A percentile compares a stretch with the other conserved stretches of the same genome.
Conservation (phyloP, 331 rosid species). For the Rhamnella rubrinervis region DNA sequence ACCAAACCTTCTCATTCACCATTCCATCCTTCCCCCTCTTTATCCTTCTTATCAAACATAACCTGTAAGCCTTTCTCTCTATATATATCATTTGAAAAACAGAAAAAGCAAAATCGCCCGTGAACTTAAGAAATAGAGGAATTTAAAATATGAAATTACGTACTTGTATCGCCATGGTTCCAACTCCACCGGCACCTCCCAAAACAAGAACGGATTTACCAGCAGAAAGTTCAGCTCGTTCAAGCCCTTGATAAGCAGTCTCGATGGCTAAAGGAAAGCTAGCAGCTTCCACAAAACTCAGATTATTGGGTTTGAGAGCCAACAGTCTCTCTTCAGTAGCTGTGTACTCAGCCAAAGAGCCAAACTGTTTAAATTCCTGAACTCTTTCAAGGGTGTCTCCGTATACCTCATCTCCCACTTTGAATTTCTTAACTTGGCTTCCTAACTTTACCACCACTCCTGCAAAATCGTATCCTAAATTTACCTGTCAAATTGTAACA, state of each 20-base stretch:
- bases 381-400: slow-evolving; percentile 49
- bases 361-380: slow-evolving; percentile 34
- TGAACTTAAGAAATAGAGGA: neutral
- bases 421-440: slow-evolving; percentile 46
- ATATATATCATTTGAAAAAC: too few relatives aligned
- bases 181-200: slow-evolving; percentile 77
- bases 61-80: too few relatives aligned
- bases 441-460: slow-evolving; percentile 66
- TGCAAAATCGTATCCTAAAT: slow-evolving; percentile 53
- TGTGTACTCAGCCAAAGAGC: slow-evolving; percentile 64
- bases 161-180: slow-evolving; percentile 2
- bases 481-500: slow-evolving; percentile 22
- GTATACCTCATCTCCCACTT: slow-evolving; percentile 64
- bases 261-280: slow-evolving; percentile 39
- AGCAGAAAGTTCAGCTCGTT: slow-evolving; percentile 32
- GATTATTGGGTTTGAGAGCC: slow-evolving; percentile 56
- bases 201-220: slow-evolving; percentile 64
- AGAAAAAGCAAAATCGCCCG: neutral
- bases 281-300: slow-evolving; percentile 65
- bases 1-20: too few relatives aligned
- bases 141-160: too few relatives aligned
- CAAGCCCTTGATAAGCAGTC: slow-evolving; percentile 55
- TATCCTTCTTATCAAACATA: too few relatives aligned
- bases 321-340: slow-evolving; percentile 49
- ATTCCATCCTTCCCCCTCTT: too few relatives aligned